Evolutionary conservation across 352 stramenopile genomes (phyloP).

Genomic region (Phytophthora boehmeriae): DNA sequence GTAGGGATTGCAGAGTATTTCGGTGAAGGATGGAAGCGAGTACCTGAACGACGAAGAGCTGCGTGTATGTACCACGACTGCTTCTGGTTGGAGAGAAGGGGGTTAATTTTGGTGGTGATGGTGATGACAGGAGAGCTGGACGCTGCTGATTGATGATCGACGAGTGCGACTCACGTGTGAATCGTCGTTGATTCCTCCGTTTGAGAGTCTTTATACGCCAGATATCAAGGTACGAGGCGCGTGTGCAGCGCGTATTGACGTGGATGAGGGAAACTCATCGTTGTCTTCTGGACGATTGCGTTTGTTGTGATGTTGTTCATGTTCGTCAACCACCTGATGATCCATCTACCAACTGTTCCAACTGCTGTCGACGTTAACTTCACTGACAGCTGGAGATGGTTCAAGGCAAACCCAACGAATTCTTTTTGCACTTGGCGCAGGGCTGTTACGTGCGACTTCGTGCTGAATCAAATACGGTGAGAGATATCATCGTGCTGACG

Average conservation of each 20-base stretch:
- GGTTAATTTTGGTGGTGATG: slow-evolving; percentile 6
- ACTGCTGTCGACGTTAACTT: slow-evolving; percentile 4
- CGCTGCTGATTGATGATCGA: slow-evolving; percentile 79
- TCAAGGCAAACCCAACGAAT: slow-evolving; percentile 60
- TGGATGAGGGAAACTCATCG: slow-evolving; percentile 8
- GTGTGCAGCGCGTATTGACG: background rate
- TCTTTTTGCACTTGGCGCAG: slow-evolving; percentile 62
- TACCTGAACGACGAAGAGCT: slow-evolving; percentile 66
- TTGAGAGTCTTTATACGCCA: slow-evolving; percentile 76
- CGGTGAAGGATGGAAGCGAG: slow-evolving; percentile 64
- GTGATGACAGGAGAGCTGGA: slow-evolving; percentile 73
- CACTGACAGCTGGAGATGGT: slow-evolving; percentile 60
- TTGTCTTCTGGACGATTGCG: slow-evolving; percentile 8
- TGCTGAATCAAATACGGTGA: slow-evolving; percentile 72
- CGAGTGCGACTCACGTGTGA: slow-evolving; percentile 80
- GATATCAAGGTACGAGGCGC: slow-evolving; percentile 56
- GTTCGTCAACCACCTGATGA: slow-evolving; percentile 4
- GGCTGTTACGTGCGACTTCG: slow-evolving; percentile 72
- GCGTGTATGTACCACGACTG: slow-evolving; percentile 38
- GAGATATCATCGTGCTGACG: slow-evolving; percentile 86
- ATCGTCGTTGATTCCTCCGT: slow-evolving; percentile 79
- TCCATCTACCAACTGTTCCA: slow-evolving; percentile 8
- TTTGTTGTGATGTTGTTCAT: background rate
- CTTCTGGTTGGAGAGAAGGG: background rate
- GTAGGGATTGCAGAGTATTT: slow-evolving; percentile 50